Conservation (phyloP, 2,329 filamentous ascomycete species). For the Ilyonectria sp. region DNA sequence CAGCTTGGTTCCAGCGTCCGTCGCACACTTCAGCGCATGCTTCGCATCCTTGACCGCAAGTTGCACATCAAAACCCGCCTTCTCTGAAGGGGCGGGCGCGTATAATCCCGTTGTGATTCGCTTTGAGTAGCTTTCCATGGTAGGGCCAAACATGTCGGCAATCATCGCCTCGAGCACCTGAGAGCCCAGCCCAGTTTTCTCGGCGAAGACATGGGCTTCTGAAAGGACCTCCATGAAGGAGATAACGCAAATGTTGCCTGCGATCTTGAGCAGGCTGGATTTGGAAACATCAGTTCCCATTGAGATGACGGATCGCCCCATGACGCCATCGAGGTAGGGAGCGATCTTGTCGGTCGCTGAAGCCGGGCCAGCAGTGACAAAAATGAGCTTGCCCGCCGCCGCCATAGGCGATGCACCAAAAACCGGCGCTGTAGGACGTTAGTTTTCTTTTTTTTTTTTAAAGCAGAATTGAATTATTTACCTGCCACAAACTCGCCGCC, state of each 20-base stretch:
- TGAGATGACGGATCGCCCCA: constrained; percentile 56
- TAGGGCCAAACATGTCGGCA: constrained; percentile 48
- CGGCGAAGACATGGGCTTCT: constrained; percentile 51
- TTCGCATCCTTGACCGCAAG: constrained; percentile 27
- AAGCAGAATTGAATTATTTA: background rate
- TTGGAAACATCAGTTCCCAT: constrained; percentile 59
- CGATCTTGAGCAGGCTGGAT: constrained; percentile 59
- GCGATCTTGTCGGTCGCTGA: constrained; percentile 52
- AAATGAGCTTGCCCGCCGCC: constrained; percentile 59
- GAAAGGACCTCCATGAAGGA: constrained; percentile 46
- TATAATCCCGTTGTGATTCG: constrained; percentile 49
- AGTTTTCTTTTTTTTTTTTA: background rate
- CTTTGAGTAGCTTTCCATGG: constrained; percentile 47
- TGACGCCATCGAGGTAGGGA: constrained; percentile 58
- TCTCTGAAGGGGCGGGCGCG: constrained; percentile 30
- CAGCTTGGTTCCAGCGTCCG: constrained; percentile 12
- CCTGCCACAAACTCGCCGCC: constrained; percentile 31
- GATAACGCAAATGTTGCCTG: constrained; percentile 55
- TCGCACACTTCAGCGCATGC: constrained; percentile 22
- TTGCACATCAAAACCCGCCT: constrained; percentile 23
- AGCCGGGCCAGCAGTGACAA: constrained; percentile 57
- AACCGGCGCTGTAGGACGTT: constrained; percentile 51
- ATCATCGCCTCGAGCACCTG: constrained; percentile 47
- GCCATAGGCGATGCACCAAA: constrained; percentile 60
- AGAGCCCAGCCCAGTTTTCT: constrained; percentile 47